A percentile compares a stretch with the other conserved stretches of the same genome.
phyloP scores from a whole-genome alignment of 192 early-diverging fungal genomes.

The Phycomyces nitens region DNA sequence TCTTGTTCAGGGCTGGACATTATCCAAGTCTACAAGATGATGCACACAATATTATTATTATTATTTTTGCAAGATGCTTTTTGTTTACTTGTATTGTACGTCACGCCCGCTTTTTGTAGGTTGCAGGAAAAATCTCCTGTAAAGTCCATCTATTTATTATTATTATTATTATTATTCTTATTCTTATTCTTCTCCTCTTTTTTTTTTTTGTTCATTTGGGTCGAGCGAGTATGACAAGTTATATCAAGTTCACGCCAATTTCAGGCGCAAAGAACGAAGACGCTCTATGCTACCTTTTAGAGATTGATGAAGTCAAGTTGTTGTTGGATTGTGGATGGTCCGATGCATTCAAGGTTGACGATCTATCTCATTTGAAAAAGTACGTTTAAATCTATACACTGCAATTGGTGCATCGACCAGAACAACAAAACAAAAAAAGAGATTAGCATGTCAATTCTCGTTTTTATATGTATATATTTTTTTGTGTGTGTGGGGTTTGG shows the following conservation, averaged over 20 bases:
- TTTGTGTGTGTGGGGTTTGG: background rate
- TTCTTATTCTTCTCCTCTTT: too few relatives aligned
- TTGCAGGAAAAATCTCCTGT: too few relatives aligned
- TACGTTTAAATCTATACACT: slow-evolving; percentile 17
- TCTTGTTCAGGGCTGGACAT: slow-evolving; percentile 49
- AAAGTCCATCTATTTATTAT: too few relatives aligned
- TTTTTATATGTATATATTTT: background rate
- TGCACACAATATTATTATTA: too few relatives aligned
- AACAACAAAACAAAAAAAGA: background rate
- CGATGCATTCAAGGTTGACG: slow-evolving; percentile 70
- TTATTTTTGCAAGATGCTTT: too few relatives aligned
- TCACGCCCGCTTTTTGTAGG: too few relatives aligned
- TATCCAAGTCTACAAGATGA: too few relatives aligned
- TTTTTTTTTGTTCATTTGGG: too few relatives aligned
- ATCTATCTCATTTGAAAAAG: slow-evolving; percentile 65
- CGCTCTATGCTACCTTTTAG: slow-evolving; percentile 86
- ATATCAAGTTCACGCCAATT: slow-evolving; percentile 82
- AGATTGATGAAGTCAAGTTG: slow-evolving; percentile 88
- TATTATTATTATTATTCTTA: too few relatives aligned
- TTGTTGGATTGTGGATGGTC: slow-evolving; percentile 94
- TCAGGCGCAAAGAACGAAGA: slow-evolving; percentile 84
- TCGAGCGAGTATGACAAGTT: slow-evolving; percentile 28
- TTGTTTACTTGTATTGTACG: too few relatives aligned
- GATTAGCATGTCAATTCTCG: background rate
- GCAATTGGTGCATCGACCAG: background rate